A percentile compares a stretch with the other conserved stretches of the same genome.
Evolutionary conservation across 257 asterid genomes (phyloP).

Genomic region (Solanum pennellii): DNA sequence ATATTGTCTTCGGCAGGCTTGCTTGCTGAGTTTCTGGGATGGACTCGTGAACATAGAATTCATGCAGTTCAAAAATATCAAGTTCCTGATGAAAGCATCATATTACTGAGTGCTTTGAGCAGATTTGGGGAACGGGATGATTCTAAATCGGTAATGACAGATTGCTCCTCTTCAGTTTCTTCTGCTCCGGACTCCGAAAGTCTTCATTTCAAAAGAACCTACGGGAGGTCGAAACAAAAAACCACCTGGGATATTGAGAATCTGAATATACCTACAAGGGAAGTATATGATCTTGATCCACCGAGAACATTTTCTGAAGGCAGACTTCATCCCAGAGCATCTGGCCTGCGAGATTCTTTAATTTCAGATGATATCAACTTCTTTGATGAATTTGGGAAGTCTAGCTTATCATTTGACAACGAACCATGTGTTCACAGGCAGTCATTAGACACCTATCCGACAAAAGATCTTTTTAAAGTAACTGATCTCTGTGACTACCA

Average conservation of each 20-base stretch:
- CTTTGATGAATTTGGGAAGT: slow-evolving; percentile 24
- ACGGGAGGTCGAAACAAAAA: slow-evolving; percentile 45
- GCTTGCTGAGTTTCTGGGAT: slow-evolving; percentile 59
- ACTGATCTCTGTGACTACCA: slow-evolving; percentile 28
- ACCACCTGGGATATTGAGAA: slow-evolving; percentile 19
- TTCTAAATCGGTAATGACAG: slow-evolving; percentile 81
- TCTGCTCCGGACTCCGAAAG: slow-evolving; percentile 54
- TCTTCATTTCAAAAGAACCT: slow-evolving; percentile 26
- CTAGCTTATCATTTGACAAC: slow-evolving; percentile 29
- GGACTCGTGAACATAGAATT: slow-evolving; percentile 37
- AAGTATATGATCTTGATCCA: slow-evolving; percentile 29
- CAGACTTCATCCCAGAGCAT: slow-evolving; percentile 22
- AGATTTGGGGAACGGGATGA: slow-evolving; percentile 85
- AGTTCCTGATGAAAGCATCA: slow-evolving; percentile 65
- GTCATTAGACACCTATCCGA: slow-evolving; percentile 19
- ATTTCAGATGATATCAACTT: slow-evolving; percentile 25
- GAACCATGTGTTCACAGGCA: slow-evolving; percentile 15
- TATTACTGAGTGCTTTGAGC: slow-evolving; percentile 47
- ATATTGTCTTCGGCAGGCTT: slow-evolving; percentile 59
- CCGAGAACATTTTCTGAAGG: slow-evolving; percentile 27
- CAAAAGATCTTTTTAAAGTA: slow-evolving; percentile 16
- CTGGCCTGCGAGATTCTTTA: slow-evolving; percentile 34
- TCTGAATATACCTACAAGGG: slow-evolving; percentile 21
- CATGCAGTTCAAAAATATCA: slow-evolving; percentile 46
- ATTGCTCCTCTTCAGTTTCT: slow-evolving; percentile 77